A percentile compares a stretch with the other conserved stretches of the same genome.
These are phyloP conservation scores for Pseudonitzschia multiseries DNA, from an alignment of 108 stramenopile species.

Conservation along the genomic window DNA sequence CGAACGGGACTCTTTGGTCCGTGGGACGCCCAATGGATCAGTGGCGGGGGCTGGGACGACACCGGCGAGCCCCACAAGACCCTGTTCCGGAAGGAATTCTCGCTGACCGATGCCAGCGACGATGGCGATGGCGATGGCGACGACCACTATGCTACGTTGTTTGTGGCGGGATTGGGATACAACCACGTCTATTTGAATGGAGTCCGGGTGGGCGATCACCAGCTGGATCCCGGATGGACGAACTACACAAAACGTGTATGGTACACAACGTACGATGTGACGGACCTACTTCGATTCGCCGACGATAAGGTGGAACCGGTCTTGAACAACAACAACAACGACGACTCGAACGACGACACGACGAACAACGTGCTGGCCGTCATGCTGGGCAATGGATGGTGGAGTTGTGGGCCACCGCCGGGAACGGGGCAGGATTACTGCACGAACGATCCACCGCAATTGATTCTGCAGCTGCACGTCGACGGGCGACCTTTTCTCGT, in stretches of 20 bases:
- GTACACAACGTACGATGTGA: constrained; percentile 28
- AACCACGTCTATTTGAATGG: constrained; percentile 28
- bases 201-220: constrained; percentile 15
- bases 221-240: constrained; percentile 35
- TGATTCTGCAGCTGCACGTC: constrained; percentile 27
- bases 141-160: constrained; percentile 19
- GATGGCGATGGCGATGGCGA: not conserved
- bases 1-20: constrained; percentile 19
- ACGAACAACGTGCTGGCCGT: constrained; percentile 27
- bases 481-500: constrained; percentile 26
- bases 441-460: constrained; percentile 19
- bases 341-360: not conserved
- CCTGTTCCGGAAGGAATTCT: constrained; percentile 27
- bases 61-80: not conserved
- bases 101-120: not conserved
- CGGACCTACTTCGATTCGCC: not conserved
- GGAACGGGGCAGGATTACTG: constrained; percentile 19
- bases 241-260: constrained; percentile 27
- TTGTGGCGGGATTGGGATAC: constrained; percentile 30
- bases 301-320: not conserved
- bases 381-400: constrained; percentile 38
- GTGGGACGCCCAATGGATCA: constrained; percentile 31
- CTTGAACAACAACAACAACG: not conserved
- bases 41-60: constrained; percentile 10
- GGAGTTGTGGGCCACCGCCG: constrained; percentile 20